Evolutionary conservation across 1,284 basidiomycete genomes (phyloP), one percentile per base, ranked within the genome.

Genomic region (Ustilago vetiveriae): DNA sequence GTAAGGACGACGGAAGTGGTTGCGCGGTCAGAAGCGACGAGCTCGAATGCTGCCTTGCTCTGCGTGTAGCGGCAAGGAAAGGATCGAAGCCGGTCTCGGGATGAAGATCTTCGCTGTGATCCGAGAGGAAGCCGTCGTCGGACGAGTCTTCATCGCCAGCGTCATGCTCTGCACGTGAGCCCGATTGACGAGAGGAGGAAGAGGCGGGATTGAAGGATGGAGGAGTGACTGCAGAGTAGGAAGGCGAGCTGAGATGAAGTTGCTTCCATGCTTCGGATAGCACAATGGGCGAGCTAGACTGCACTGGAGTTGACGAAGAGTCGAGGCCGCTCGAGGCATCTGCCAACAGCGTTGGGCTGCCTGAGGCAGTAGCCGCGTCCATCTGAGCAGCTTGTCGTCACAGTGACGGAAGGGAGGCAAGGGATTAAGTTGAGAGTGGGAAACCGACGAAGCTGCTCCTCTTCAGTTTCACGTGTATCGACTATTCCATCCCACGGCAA

Each of bases 11-110:
- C 2, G 30, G 13, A 10, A 40, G 27, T 33, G 40, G 14, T 13
- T 45, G 43, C n/a, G 58, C 52, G 10, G 40, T 22, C 2, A 64
- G n/a, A 6, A 41, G 54, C 2, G 62, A 50, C 29, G 50, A 41
- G 17, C 36, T 44, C 2, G 63, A 66, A 13, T 40, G 39, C 38
- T 69, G 50, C 21, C 66, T 49, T 3, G 60, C 66, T 35, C 60
- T 50, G 22, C 59, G 49, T 0, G 55, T 69, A 6, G 66, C 66
- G 8, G 66, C 49, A 14, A 58, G 55, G 32, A 69, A 69, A 46
- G 66, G 66, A 23, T 69, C 66, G 41, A 69, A 69, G 35, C 66
- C 66, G 4, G 66, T 69, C 40, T 69, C 66, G 19, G 66, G 66
- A 27, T 63, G 54, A 14, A 69, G 47, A 22, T 69, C 51, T 16